Percentiles rank a stretch among this genome's conserved stretches.
Conservation (phyloP, 73 alveolate genomes). For the Tetrahymena elliotti region DNA sequence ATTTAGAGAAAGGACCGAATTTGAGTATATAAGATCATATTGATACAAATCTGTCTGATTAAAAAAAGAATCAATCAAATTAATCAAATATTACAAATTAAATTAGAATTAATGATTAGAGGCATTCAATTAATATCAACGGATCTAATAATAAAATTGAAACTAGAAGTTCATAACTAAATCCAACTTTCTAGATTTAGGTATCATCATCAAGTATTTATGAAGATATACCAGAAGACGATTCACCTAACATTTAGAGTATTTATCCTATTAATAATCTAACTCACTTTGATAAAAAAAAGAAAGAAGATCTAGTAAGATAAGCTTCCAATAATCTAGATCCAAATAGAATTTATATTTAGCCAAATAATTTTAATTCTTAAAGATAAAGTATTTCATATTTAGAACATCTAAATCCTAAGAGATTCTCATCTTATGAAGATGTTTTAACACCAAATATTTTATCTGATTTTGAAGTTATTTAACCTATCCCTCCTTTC, state of each 20-base stretch:
- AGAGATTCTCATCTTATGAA: background rate
- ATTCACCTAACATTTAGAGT: background rate
- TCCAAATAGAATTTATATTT: background rate
- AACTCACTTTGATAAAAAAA: background rate
- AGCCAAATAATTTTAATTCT: background rate
- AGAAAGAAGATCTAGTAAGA: background rate
- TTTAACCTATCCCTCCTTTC: background rate
- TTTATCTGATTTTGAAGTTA: background rate
- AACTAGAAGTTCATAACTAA: background rate
- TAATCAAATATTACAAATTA: background rate
- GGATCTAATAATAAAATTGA: background rate
- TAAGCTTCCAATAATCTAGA: background rate
- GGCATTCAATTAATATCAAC: background rate
- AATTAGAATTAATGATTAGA: background rate
- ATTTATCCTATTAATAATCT: background rate
- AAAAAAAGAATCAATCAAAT: background rate
- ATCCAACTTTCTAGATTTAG: background rate
- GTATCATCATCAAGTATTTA: background rate
- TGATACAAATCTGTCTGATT: background rate
- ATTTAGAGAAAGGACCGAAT: background rate
- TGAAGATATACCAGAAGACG: background rate
- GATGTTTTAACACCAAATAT: background rate
- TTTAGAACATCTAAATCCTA: background rate
- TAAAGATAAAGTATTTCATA: background rate
- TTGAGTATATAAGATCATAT: background rate